Evolutionary conservation across 345 rosid species (phyloP).

Genomic region (Gossypium longicalyx): DNA sequence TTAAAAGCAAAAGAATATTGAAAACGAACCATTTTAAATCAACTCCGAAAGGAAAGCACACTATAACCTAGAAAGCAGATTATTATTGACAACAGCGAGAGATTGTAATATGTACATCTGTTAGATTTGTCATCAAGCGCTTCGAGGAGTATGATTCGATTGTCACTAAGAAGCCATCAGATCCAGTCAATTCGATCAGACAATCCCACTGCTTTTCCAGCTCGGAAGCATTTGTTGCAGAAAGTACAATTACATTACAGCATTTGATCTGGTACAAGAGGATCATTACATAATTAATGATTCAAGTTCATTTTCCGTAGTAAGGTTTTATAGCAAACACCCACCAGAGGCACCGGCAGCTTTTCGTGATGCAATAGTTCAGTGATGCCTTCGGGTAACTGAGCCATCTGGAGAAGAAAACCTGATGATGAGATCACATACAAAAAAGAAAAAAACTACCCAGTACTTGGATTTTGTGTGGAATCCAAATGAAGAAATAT

Average conservation of each 20-base stretch:
- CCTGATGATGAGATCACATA: constrained; percentile 21
- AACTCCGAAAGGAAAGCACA: background rate
- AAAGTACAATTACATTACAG: constrained; percentile 63
- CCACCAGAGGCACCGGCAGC: constrained; percentile 83
- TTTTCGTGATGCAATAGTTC: constrained; percentile 85
- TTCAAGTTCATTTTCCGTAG: background rate
- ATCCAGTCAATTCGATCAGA: constrained; percentile 51
- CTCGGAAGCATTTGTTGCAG: constrained; percentile 70
- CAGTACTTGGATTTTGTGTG: background rate
- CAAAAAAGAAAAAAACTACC: background rate
- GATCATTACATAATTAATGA: background rate
- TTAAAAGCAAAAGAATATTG: background rate
- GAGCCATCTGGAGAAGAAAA: constrained; percentile 74
- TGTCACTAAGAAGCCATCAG: constrained; percentile 42
- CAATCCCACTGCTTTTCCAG: constrained; percentile 83
- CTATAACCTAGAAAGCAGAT: background rate
- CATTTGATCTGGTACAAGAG: constrained; percentile 67
- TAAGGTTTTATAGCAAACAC: constrained; percentile 20
- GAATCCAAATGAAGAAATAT: background rate
- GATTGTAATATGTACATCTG: constrained; percentile 51
- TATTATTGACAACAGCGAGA: background rate
- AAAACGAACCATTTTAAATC: background rate
- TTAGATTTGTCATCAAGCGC: constrained; percentile 42
- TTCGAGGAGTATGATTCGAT: constrained; percentile 53
- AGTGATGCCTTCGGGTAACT: constrained; percentile 91